Evolutionary conservation across 2,329 filamentous ascomycete genomes (phyloP).

Genomic region (Nemania sp.): DNA sequence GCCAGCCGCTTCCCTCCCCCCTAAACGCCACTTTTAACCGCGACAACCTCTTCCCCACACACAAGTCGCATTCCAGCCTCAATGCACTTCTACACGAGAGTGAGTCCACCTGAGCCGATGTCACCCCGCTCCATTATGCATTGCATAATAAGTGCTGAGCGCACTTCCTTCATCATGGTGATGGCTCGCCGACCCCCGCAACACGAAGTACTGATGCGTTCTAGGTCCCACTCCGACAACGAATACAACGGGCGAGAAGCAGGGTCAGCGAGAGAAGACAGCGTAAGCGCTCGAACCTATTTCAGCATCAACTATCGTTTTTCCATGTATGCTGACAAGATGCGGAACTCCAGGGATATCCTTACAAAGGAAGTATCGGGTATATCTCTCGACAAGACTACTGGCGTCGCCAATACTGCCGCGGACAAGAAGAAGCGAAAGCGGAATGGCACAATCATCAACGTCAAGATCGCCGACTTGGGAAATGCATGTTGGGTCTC

Average conservation of each 20-base stretch:
- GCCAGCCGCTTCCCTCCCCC: conserved; percentile 91
- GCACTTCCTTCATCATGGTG: not conserved
- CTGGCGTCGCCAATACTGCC: conserved; percentile 44
- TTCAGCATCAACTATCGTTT: not conserved
- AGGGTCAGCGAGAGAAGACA: conserved; percentile 88
- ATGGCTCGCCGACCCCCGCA: not conserved
- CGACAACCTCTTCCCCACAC: conserved; percentile 67
- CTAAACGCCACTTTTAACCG: conserved; percentile 90
- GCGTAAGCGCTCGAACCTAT: conserved; percentile 65
- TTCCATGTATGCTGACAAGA: conserved; percentile 17
- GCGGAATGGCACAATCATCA: conserved; percentile 69
- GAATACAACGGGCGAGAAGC: conserved; percentile 63
- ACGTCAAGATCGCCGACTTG: conserved; percentile 97
- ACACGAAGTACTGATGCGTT: conserved; percentile 31
- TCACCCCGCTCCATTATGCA: not conserved
- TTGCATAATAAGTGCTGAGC: not conserved
- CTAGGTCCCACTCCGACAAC: conserved; percentile 50
- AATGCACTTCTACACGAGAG: conserved; percentile 83
- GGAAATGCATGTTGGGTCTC: conserved; percentile 99
- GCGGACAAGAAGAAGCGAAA: conserved; percentile 69
- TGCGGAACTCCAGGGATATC: conserved; percentile 65
- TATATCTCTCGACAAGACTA: conserved; percentile 83
- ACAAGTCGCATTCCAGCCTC: conserved; percentile 72
- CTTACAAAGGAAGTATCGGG: conserved; percentile 91
- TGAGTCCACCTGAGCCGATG: conserved; percentile 46